Evolutionary conservation across 2,329 filamentous ascomycete genomes (phyloP), one percentile per base, ranked within the genome.

Genomic region (Pseudogymnoascus sp.): DNA sequence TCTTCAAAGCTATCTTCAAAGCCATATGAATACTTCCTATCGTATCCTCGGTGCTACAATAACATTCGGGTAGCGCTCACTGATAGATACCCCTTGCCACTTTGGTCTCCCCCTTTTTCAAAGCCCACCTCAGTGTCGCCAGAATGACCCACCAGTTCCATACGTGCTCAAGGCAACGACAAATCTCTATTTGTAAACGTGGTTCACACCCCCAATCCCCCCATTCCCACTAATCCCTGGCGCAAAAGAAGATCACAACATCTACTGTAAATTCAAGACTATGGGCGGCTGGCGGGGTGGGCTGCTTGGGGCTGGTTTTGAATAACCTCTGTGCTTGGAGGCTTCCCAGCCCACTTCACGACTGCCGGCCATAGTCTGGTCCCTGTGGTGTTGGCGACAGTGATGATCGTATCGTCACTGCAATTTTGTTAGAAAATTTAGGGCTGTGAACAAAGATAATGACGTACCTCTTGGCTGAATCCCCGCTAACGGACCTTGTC

Each of bases 291-390:
- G 7, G 26, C 26, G 9, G 26, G 26, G 26, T 18, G 5, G 9
- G 9, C 45, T 19, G 4, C 9, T 52, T 52, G 15, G 26, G 5
- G 15, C 45, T 19, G 45, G n/a, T 52, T 52, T 18, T 52, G 26
- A 18, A 30, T 15, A 5, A 52, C 45, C 7, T 33, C 45, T 19
- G 45, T 5, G 45, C 45, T 52, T 5, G 45, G 45, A 30, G 45
- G 45, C 15, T 52, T 52, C 45, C 45, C 45, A 10, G 26, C 45
- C 45, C 45, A 52, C 45, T 52, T 52, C 45, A 52, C 45, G 13
- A 52, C 45, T 33, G 45, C 26, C 7, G 45, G 45, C 45, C 45
- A 52, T 2, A 52, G 26, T 52, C 45, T 52, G 45, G 45, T 52
- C 10, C 45, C 45, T 7, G 45, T 18, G 12, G 45, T 52, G 45